A percentile compares a stretch with the other conserved stretches of the same genome.
These are phyloP conservation scores for Capronia americana DNA, from an alignment of 2,329 filamentous ascomycete genomes.

Conservation along the genomic window DNA sequence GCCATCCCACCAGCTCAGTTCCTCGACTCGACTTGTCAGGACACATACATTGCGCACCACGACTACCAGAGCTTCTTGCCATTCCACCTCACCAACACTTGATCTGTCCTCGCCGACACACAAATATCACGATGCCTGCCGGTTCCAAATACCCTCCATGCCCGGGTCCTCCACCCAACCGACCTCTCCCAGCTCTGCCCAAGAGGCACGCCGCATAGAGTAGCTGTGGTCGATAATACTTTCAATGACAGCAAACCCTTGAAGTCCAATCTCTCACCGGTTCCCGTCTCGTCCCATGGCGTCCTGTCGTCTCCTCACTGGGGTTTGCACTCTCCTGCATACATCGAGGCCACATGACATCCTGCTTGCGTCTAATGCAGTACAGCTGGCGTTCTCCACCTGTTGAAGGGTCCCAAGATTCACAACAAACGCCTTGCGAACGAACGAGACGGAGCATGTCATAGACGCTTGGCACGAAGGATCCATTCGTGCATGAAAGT, in stretches of 20 bases:
- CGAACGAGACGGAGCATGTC: background rate
- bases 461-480: slow-evolving; percentile 25
- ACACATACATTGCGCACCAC: background rate
- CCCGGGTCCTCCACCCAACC: slow-evolving; percentile 43
- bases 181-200: slow-evolving; percentile 43
- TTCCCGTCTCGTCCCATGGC: slow-evolving; percentile 2
- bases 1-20: background rate
- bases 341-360: slow-evolving; percentile 26
- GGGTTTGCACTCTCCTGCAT: background rate
- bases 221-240: background rate
- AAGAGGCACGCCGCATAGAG: slow-evolving; percentile 29
- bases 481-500: slow-evolving; percentile 21
- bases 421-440: slow-evolving; percentile 9
- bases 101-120: slow-evolving; percentile 14
- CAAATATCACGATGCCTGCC: slow-evolving; percentile 40
- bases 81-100: background rate
- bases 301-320: background rate
- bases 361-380: slow-evolving; percentile 18
- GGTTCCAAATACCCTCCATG: slow-evolving; percentile 44
- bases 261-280: background rate
- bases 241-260: background rate
- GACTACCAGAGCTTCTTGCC: background rate
- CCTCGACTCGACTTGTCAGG: background rate
- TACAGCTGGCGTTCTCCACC: slow-evolving; percentile 14
- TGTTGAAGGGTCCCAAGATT: slow-evolving; percentile 11